A percentile compares a stretch with the other conserved stretches of the same genome.
Evolutionary conservation across 441 rosid genomes (phyloP).

Genomic region (Aquilaria agallochum): DNA sequence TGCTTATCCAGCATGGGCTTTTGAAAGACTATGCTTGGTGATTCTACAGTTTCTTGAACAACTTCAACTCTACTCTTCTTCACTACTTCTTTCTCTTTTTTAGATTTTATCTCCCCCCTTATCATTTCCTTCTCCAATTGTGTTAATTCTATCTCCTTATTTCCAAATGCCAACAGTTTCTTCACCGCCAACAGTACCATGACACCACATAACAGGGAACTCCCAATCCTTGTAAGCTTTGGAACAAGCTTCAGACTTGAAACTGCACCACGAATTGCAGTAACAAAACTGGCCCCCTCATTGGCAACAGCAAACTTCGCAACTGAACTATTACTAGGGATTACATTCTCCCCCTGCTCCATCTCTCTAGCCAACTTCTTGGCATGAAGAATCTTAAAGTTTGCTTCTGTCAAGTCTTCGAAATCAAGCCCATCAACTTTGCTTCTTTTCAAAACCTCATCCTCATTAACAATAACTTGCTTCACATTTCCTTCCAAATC

Average conservation of each 20-base stretch:
- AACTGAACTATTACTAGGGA: conserved; percentile 60
- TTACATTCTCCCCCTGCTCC: conserved; percentile 56
- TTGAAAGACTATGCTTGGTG: conserved; percentile 24
- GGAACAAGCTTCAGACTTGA: conserved; percentile 37
- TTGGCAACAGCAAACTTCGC: conserved; percentile 55
- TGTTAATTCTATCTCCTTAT: conserved; percentile 38
- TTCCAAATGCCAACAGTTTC: conserved; percentile 31
- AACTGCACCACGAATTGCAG: conserved; percentile 27
- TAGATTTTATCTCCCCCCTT: conserved; percentile 72
- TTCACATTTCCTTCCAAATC: conserved; percentile 57
- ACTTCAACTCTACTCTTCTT: conserved; percentile 54
- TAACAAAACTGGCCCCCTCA: conserved; percentile 36
- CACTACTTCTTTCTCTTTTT: conserved; percentile 48
- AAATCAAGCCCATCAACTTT: conserved; percentile 18
- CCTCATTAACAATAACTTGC: conserved; percentile 54
- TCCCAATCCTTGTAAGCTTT: conserved; percentile 41
- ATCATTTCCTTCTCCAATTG: conserved; percentile 82
- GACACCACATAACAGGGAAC: conserved; percentile 45
- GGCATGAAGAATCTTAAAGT: conserved; percentile 45
- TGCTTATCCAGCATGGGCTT: conserved; percentile 67
- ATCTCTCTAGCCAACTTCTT: conserved; percentile 61
- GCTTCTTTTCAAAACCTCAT: conserved; percentile 52
- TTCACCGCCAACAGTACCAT: conserved; percentile 50
- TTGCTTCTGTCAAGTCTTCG: conserved; percentile 29
- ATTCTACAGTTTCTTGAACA: conserved; percentile 31